Conservation (phyloP, 768 basidiomycete genomes). For the Lactarius deliciosus region DNA sequence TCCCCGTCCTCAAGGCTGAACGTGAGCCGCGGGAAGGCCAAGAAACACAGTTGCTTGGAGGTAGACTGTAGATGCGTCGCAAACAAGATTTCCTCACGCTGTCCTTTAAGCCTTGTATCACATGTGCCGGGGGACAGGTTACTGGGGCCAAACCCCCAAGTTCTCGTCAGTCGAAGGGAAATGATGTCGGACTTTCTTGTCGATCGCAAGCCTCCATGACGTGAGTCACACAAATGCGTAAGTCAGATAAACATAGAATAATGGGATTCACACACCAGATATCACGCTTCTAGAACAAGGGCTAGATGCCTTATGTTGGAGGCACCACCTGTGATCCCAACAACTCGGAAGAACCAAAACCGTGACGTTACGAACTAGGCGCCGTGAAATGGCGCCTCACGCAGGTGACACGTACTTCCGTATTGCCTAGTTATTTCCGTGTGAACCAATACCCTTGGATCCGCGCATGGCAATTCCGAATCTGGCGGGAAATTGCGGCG, state of each 20-base stretch:
- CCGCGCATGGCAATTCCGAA: constrained; percentile 6
- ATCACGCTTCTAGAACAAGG: constrained; percentile 6
- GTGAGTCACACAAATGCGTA: background rate
- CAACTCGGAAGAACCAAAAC: constrained; percentile 7
- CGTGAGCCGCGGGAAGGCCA: background rate
- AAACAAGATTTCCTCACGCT: background rate
- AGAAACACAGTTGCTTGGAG: constrained; percentile 4
- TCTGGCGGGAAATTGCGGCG: constrained; percentile 5
- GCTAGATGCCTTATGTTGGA: background rate
- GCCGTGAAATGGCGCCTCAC: constrained; percentile 16
- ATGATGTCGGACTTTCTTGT: constrained; percentile 6
- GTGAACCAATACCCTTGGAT: constrained; percentile 9
- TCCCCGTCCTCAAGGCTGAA: constrained; percentile 4
- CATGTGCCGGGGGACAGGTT: background rate
- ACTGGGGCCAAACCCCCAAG: constrained; percentile 1
- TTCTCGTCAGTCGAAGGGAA: background rate
- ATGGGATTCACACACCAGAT: constrained; percentile 10
- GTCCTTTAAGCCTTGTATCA: background rate
- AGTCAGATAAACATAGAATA: background rate
- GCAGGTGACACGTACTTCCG: constrained; percentile 21
- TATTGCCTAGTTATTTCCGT: constrained; percentile 12
- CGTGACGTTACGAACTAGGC: constrained; percentile 1
- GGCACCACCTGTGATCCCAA: constrained; percentile 18
- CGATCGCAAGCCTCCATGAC: background rate
- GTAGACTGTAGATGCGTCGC: background rate